Evolutionary conservation across 306 rosid genomes (phyloP).

Genomic region (Delonix regia): DNA sequence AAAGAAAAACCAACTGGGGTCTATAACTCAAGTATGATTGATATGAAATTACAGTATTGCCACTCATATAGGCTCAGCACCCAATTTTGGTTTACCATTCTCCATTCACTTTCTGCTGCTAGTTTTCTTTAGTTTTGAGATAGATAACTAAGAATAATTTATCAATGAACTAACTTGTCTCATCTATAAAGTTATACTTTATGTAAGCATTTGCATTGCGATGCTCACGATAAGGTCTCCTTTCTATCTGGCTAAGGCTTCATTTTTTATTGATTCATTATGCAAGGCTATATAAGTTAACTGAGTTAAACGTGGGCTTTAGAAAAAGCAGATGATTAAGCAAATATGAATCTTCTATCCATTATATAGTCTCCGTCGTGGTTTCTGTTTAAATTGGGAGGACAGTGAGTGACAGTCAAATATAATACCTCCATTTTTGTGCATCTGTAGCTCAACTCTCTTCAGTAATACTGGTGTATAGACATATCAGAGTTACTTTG

Average conservation of each 20-base stretch:
- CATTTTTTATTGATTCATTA: background rate
- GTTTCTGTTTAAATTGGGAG: slow-evolving; percentile 2
- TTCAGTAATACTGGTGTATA: background rate
- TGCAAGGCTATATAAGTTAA: background rate
- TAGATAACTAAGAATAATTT: background rate
- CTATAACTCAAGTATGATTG: background rate
- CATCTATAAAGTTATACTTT: background rate
- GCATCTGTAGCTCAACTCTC: background rate
- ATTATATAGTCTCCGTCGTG: background rate
- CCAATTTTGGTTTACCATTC: background rate
- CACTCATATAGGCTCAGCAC: background rate
- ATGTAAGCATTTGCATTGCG: slow-evolving; percentile 1
- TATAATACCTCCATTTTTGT: background rate
- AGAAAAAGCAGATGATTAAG: background rate
- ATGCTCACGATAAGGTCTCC: slow-evolving; percentile 13
- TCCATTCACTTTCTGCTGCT: background rate
- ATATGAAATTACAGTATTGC: background rate
- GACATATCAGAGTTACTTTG: background rate
- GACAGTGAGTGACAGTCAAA: slow-evolving; percentile 19
- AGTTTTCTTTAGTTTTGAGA: background rate
- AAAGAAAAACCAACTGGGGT: background rate
- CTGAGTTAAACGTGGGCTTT: background rate
- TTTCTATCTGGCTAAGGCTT: slow-evolving; percentile 7
- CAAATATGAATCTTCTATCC: slow-evolving; percentile 10
- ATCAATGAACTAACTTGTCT: background rate